Percentiles rank a stretch among this genome's conserved stretches.
Evolutionary conservation across 768 basidiomycete species (phyloP).

Genomic region (Gautieria morchelliformis): DNA sequence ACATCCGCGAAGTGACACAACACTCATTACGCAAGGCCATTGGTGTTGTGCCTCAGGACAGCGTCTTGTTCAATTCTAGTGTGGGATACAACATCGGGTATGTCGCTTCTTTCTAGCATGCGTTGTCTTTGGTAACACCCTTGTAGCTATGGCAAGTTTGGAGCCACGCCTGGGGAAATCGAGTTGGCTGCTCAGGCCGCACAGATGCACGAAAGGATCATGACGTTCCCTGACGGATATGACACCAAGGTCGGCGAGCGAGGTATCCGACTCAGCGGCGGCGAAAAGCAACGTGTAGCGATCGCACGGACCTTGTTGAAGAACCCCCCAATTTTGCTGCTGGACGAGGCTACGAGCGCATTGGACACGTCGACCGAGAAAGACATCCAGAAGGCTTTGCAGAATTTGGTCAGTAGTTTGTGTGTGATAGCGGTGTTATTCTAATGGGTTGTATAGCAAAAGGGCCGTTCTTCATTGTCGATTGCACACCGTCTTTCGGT

Average conservation of each 20-base stretch:
- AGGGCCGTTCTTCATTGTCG: conserved; percentile 63
- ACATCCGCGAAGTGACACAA: conserved; percentile 84
- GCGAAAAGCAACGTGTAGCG: conserved; percentile 84
- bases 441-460: conserved; percentile 16
- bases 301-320: conserved; percentile 83
- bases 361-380: conserved; percentile 87
- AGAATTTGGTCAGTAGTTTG: conserved; percentile 46
- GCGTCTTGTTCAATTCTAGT: conserved; percentile 61
- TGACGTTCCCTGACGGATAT: conserved; percentile 77
- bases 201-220: conserved; percentile 80
- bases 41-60: conserved; percentile 86
- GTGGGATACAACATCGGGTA: conserved; percentile 69
- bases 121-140: not conserved
- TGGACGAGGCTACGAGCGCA: conserved; percentile 75
- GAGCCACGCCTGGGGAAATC: conserved; percentile 61
- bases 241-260: conserved; percentile 86
- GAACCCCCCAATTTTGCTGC: conserved; percentile 71
- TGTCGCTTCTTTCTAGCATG: conserved; percentile 12
- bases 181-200: conserved; percentile 72
- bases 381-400: conserved; percentile 81
- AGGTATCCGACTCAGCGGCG: conserved; percentile 75
- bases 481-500: conserved; percentile 76
- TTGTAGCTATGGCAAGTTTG: conserved; percentile 67
- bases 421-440: not conserved
- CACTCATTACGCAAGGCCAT: conserved; percentile 68